These are phyloP conservation scores for Flaveria linearis DNA, from an alignment of 129 eudicot species.

Conservation along the genomic window DNA sequence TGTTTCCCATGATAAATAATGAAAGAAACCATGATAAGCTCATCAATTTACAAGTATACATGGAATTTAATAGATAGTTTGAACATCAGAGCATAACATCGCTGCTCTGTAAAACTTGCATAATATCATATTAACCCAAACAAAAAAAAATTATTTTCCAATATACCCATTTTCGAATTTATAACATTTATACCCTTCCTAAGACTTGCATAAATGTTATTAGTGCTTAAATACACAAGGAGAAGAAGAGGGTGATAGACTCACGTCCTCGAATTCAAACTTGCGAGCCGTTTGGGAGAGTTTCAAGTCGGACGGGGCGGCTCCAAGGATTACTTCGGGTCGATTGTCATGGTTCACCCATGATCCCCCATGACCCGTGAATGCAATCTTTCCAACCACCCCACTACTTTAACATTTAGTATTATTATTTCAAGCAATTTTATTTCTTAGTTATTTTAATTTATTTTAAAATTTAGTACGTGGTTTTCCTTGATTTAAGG, in stretches of 20 bases:
- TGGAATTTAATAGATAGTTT: background rate
- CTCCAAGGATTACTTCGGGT: no score
- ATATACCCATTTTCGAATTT: background rate
- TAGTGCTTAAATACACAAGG: background rate
- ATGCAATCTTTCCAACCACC: no score
- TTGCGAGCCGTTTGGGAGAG: no score
- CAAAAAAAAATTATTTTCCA: background rate
- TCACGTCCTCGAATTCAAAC: no score
- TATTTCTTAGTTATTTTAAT: no score
- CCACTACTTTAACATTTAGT: no score
- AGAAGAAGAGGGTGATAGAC: background rate
- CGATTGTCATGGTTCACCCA: no score
- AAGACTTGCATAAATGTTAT: background rate
- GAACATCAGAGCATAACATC: background rate
- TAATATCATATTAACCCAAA: background rate
- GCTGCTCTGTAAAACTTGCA: background rate
- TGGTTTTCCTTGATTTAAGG: no score
- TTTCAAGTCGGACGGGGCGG: no score
- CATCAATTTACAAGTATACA: conserved; percentile 2
- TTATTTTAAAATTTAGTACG: no score
- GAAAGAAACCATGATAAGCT: conserved; percentile 3
- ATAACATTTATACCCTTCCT: background rate
- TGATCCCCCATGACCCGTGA: no score
- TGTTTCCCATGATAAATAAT: conserved; percentile 20
- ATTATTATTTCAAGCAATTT: no score